Percentiles rank a stretch among this genome's conserved stretches.
phyloP scores from a whole-genome alignment of 768 basidiomycete species.

The Rhizopogon rudus region DNA sequence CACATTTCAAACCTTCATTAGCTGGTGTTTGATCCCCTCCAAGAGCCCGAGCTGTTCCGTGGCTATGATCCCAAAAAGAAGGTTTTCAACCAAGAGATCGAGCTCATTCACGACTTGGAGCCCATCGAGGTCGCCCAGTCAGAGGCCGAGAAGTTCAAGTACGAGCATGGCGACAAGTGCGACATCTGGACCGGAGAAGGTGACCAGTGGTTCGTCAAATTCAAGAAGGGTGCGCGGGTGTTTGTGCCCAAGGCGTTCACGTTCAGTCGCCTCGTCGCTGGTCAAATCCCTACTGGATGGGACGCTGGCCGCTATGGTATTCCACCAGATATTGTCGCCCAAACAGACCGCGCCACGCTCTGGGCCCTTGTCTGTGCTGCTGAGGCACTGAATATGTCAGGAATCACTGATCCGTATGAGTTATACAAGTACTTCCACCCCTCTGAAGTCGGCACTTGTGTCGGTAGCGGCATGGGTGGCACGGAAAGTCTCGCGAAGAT shows the following conservation, averaged over 20 bases:
- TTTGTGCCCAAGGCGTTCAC: slow-evolving; percentile 92
- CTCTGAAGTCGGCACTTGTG: slow-evolving; percentile 88
- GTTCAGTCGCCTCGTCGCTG: slow-evolving; percentile 92
- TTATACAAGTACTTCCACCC: slow-evolving; percentile 96
- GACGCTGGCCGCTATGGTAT: slow-evolving; percentile 95
- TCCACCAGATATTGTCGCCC: slow-evolving; percentile 91
- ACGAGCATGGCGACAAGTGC: slow-evolving; percentile 94
- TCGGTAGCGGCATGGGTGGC: slow-evolving; percentile 99
- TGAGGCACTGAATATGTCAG: slow-evolving; percentile 94
- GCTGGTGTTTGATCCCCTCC: slow-evolving; percentile 9
- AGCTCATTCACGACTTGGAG: slow-evolving; percentile 94
- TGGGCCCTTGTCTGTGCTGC: slow-evolving; percentile 95
- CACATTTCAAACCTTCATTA: neutral
- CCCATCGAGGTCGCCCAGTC: slow-evolving; percentile 88
- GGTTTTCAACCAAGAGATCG: slow-evolving; percentile 94
- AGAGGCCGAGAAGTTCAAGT: slow-evolving; percentile 93
- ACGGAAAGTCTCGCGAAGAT: slow-evolving; percentile 86
- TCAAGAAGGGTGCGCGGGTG: slow-evolving; percentile 96
- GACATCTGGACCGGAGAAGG: slow-evolving; percentile 91
- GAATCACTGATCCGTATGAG: slow-evolving; percentile 97
- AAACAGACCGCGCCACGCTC: slow-evolving; percentile 87
- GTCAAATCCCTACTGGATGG: slow-evolving; percentile 98
- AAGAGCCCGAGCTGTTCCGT: slow-evolving; percentile 96
- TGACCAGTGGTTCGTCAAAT: slow-evolving; percentile 96
- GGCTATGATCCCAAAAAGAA: slow-evolving; percentile 99